These are phyloP conservation scores for Leptomonas seymouri DNA, from an alignment of 208 protist genomes.

Conservation along the genomic window DNA sequence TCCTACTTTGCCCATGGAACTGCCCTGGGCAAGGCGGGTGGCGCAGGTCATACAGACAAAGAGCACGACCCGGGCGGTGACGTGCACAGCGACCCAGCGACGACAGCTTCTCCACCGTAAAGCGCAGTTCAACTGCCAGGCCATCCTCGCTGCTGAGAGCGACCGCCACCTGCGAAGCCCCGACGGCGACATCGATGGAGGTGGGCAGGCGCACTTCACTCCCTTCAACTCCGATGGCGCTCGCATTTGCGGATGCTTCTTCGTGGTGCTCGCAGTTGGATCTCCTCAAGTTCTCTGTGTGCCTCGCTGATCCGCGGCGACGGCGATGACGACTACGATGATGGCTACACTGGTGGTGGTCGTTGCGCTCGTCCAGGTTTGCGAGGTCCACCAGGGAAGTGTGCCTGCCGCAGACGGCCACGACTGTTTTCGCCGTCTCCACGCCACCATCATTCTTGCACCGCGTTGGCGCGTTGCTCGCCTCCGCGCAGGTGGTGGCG, in stretches of 20 bases:
- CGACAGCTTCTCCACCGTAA: conserved; percentile 27
- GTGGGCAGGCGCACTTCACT: conserved; percentile 45
- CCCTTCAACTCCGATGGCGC: not conserved
- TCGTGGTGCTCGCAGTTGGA: not conserved
- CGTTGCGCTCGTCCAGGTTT: not conserved
- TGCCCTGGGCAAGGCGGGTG: not conserved
- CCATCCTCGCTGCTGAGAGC: conserved; percentile 70
- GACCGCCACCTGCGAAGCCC: conserved; percentile 40
- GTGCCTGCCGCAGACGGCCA: not conserved
- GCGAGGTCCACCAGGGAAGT: conserved; percentile 12
- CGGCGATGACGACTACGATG: not conserved
- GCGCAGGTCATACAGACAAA: conserved; percentile 22
- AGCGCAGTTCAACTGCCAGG: conserved; percentile 66
- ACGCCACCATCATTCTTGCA: not conserved
- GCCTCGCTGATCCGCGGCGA: not conserved
- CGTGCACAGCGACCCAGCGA: conserved; percentile 21
- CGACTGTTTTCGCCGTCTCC: no score
- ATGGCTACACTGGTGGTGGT: not conserved
- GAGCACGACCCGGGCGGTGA: not conserved
- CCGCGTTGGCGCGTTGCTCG: not conserved
- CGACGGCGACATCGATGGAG: conserved; percentile 69
- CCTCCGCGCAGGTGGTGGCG: not conserved
- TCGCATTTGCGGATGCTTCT: not conserved
- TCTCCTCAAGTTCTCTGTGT: no score
- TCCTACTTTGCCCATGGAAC: not conserved